A percentile compares a stretch with the other conserved stretches of the same genome.
phyloP scores from a whole-genome alignment of 2,329 filamentous ascomycete genomes.

The Colletotrichum melonis region DNA sequence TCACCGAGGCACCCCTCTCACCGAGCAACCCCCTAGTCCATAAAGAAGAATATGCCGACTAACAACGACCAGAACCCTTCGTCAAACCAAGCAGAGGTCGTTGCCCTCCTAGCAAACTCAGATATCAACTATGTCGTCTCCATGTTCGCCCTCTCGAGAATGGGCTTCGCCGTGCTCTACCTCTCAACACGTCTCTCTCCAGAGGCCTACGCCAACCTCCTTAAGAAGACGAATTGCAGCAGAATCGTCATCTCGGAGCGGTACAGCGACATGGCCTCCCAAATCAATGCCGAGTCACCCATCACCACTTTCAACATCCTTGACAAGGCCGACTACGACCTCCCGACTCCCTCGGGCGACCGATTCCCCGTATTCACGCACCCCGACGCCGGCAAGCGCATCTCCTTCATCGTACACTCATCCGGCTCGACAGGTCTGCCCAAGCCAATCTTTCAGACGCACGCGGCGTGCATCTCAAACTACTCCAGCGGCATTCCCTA shows the following conservation, averaged over 20 bases:
- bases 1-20: background rate
- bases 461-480: conserved; percentile 56
- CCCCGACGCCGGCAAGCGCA: conserved; percentile 35
- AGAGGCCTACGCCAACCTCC: conserved; percentile 60
- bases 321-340: conserved; percentile 32
- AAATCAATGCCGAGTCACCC: conserved; percentile 42
- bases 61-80: conserved; percentile 9
- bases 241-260: conserved; percentile 35
- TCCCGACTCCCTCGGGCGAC: conserved; percentile 19
- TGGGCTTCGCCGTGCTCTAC: conserved; percentile 64
- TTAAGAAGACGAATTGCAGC: conserved; percentile 53
- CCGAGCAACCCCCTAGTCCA: background rate
- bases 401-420: conserved; percentile 48
- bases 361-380: conserved; percentile 36
- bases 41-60: background rate
- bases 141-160: conserved; percentile 61
- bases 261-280: conserved; percentile 25
- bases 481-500: conserved; percentile 56
- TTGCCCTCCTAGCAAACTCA: conserved; percentile 60
- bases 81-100: conserved; percentile 46
- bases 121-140: conserved; percentile 63
- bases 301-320: conserved; percentile 38
- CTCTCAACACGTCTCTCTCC: conserved; percentile 65
- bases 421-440: conserved; percentile 65
- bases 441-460: conserved; percentile 66